These are phyloP conservation scores for Alliaria petiolata DNA, from an alignment of 345 rosid species.

Conservation along the genomic window DNA sequence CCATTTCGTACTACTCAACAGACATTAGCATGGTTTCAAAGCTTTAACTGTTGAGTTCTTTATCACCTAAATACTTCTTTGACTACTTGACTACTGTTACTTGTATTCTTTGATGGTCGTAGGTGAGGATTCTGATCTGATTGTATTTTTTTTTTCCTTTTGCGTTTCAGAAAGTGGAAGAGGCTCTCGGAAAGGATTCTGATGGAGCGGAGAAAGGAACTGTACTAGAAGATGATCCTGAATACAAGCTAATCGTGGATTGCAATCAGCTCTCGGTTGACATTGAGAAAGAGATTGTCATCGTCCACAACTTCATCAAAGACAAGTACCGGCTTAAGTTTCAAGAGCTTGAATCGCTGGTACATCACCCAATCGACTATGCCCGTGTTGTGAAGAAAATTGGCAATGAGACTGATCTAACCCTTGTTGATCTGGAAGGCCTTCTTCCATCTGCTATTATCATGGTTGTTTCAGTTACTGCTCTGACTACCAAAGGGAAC, in stretches of 20 bases:
- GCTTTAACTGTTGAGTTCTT: background rate
- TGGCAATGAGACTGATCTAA: conserved; percentile 81
- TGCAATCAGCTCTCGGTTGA: conserved; percentile 87
- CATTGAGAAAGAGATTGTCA: conserved; percentile 81
- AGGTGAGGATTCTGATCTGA: background rate
- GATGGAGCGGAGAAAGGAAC: conserved; percentile 52
- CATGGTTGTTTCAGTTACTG: conserved; percentile 95
- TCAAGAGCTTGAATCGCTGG: conserved; percentile 91
- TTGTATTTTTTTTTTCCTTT: background rate
- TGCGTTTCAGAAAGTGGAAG: conserved; percentile 73
- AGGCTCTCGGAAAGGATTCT: conserved; percentile 64
- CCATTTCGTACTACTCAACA: background rate
- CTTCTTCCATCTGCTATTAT: conserved; percentile 84
- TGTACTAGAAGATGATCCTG: conserved; percentile 92
- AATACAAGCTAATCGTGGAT: conserved; percentile 87
- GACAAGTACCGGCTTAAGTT: conserved; percentile 83
- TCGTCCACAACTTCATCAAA: conserved; percentile 85
- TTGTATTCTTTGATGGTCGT: background rate
- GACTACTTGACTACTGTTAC: background rate
- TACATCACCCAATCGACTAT: conserved; percentile 89
- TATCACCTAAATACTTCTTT: background rate
- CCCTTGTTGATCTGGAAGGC: conserved; percentile 85
- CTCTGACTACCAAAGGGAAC: conserved; percentile 87
- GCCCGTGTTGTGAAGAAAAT: conserved; percentile 91
- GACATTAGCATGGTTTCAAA: background rate